A percentile compares a stretch with the other conserved stretches of the same genome.
Evolutionary conservation across 352 stramenopile genomes (phyloP).

Genomic region (Phytophthora citricola): DNA sequence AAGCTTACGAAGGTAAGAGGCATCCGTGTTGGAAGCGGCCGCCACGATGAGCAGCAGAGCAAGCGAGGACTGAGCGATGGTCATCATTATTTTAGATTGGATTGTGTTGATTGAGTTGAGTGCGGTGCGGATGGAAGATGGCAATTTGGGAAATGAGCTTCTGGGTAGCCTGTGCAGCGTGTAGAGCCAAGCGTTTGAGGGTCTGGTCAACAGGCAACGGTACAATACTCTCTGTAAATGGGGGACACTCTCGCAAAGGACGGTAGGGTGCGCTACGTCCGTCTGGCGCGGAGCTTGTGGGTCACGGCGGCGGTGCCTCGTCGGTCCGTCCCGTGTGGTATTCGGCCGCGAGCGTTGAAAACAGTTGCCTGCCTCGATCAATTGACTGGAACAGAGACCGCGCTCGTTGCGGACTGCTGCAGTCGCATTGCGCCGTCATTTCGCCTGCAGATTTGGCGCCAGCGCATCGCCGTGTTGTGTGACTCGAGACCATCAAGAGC

Average conservation of each 20-base stretch:
- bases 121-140: slow-evolving; percentile 3
- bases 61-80: slow-evolving; percentile 29
- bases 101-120: slow-evolving; percentile 1
- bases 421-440: slow-evolving; percentile 14
- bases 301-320: slow-evolving; percentile 9
- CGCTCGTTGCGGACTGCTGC: neutral
- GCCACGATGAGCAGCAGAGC: slow-evolving; percentile 27
- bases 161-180: neutral
- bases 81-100: slow-evolving; percentile 11
- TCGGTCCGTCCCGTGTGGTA: slow-evolving; percentile 21
- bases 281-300: slow-evolving; percentile 27
- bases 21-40: slow-evolving; percentile 16
- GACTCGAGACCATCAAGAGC: slow-evolving; percentile 15
- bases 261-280: neutral
- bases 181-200: no score
- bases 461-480: slow-evolving; percentile 21
- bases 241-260: slow-evolving; percentile 4
- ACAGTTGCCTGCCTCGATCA: slow-evolving; percentile 19
- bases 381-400: slow-evolving; percentile 7
- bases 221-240: neutral
- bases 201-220: neutral
- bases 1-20: slow-evolving; percentile 19
- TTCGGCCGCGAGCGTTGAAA: slow-evolving; percentile 23
- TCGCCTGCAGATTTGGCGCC: slow-evolving; percentile 6
- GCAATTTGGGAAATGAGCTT: slow-evolving; percentile 16